Base-by-base conservation (phyloP, 176 grass and related monocot genomes). In the Rhynchospora breviuscula region DNA sequence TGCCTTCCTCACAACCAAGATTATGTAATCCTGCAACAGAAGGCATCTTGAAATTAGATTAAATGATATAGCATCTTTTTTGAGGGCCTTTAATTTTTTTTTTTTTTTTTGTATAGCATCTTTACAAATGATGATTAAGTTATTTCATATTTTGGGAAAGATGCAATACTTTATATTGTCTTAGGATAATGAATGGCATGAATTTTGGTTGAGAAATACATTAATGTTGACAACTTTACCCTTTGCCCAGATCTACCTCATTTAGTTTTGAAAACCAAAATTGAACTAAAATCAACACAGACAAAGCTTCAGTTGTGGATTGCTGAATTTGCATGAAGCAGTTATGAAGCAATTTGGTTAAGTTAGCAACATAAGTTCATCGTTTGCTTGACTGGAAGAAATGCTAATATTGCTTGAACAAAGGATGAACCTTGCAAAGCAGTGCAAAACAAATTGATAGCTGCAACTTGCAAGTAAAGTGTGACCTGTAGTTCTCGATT, bases 1-100 rank as follows among this genome's bases (percentile, higher is more conserved):
- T 40, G 94, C 94, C 83, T 94, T 97, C 74, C 94, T 90, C 82
- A 87, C 87, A 71, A 97, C 94, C 71, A 97, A 82, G 79, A 97
- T 91, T 82, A 94, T 87, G 70, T 97, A 97, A 91, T 97, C 88
- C 92, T 97, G 86, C 52, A 63, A 82, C 43, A 79, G 10, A 51
- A 79, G 13, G 5, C 29, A 44, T 7, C 31, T 40, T 43, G 29
- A 68, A 69, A 43, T 52, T 52, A 11, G 7, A 52, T 11, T 11
- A 52, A 52, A 10, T 52, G 49, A 21, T 69, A n/a, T 69, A 69
- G 3, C 33, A 69, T 45, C 26, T 69, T 43, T n/a, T n/a, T n/a
- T n/a, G n/a, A n/a, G n/a, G n/a, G n/a, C n/a, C n/a, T n/a, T n/a
- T n/a, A n/a, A n/a, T n/a, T n/a, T n/a, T n/a, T n/a, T n/a, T n/a